Evolutionary conservation across 148 eudicot species (phyloP), one percentile per base, ranked within the genome.

Genomic region (Limonium bicolor): DNA sequence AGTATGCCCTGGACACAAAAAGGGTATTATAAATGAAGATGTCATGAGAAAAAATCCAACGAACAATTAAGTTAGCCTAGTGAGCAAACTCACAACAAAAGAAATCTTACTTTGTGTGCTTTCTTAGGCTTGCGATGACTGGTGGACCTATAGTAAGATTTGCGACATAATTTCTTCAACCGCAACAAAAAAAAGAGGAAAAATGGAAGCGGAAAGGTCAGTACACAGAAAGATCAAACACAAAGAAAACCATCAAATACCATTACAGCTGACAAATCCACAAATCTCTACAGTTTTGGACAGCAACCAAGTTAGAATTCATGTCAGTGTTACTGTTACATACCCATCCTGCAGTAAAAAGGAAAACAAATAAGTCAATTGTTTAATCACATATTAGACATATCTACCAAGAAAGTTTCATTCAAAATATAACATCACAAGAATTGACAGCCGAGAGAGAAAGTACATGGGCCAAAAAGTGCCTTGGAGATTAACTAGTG

Each of bases 311-410:
- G 26, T 25, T 10, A 27, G 5, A 51, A 20, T 30, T 17, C 37
- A 48, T 27, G 26, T 37, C 44, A 35, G 8, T 43, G 29, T 24
- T 51, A n/a, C 16, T 48, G 36, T 51, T 48, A 75, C 95, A 57
- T 90, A 90, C 97, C 97, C 97, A 59, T 90, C 97, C 97, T 84
- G 97, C 87, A 77, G 16, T 45, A 68, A 37, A n/a, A n/a, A n/a
- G n/a, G n/a, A n/a, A n/a, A n/a, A n/a, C n/a, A n/a, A n/a, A n/a
- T n/a, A n/a, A n/a, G n/a, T n/a, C n/a, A n/a, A n/a, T n/a, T n/a
- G n/a, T n/a, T n/a, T n/a, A n/a, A n/a, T n/a, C n/a, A n/a, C n/a
- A n/a, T n/a, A n/a, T n/a, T n/a, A n/a, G n/a, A n/a, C n/a, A n/a
- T n/a, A n/a, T n/a, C n/a, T n/a, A 29, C 42, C 55, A 18, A 55